Base-by-base conservation (phyloP, 805 yeast species). In the Wickerhamomyces bovis region DNA sequence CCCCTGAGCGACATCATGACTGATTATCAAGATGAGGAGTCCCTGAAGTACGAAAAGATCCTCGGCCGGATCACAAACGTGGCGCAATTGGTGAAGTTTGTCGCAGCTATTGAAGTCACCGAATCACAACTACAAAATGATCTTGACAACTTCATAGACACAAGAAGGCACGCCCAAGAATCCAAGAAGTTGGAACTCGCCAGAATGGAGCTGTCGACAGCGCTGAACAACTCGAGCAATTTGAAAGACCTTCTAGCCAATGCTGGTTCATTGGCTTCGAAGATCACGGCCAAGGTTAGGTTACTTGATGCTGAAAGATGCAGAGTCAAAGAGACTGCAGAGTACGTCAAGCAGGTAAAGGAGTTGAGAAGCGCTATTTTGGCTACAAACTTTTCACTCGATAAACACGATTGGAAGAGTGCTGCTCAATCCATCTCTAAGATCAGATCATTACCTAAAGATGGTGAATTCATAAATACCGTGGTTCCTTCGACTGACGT, bases 401-500 rank as follows among this genome's bases (percentile, higher is more conserved):
- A 79, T 31, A 76, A 77, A 28, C 65, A 75, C 26, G 78, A 87
- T 54, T 89, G 94, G 86, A 78, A 76, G 25, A 62, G 77, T n/a
- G 96, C 96, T 1, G 92, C 96, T 0, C 69, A 69, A 45, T 76
- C 89, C 16, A 83, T 89, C 5, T 58, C 65, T 47, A 68, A 68
- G 23, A 79, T 84, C 4, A 67, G 76, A 41, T 46, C 61, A 7
- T 66, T 92, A 35, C 87, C 95, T 0, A 60, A 85, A 15, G 69
- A 65, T 15, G 90, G 96, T 18, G 70, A 77, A 45, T 89, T 84
- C 63, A 92, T 95, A 2, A 75, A 81, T 43, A 80, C 74, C 40
- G 86, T 85, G 57, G 92, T 92, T 16, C 99, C 99, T 0, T 81
- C 95, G 0, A 71, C 85, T 11, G 95, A 88, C 46, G 73, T 89